Evolutionary conservation across 2,329 filamentous ascomycete genomes (phyloP), one percentile per base, ranked within the genome.

Genomic region (Fonsecaea erecta): DNA sequence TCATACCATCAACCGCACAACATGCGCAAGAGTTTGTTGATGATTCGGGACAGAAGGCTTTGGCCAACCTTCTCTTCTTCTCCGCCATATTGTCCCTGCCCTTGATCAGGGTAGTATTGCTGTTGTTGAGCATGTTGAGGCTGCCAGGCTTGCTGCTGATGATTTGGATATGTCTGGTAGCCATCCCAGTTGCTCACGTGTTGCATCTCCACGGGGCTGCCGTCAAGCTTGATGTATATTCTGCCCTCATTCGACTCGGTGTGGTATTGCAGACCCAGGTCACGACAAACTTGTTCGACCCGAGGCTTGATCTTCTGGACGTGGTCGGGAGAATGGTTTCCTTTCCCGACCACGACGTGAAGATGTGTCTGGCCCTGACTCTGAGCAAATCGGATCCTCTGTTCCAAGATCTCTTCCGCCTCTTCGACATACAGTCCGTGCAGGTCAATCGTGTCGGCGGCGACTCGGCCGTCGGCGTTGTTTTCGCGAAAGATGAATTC

Each of bases 401-500:
- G 84, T 80, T 94, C 91, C 24, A 98, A 82, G 63, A 97, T 95
- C 69, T 92, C 86, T 81, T 97, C 93, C 4, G 95, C 95, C 81
- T 98, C 95, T 76, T 97, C 92, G 65, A 97, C 93, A 74, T 90
- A 97, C 75, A 96, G 90, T 2, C 95, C 95, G 77, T 99, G 95
- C 54, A 99, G 83, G 79, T 99, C 95, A 72, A 99, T 93, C 8
- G 90, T 92, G 78, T 98, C 94, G 46, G 83, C 82, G 16, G 86
- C 84, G 9, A 96, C 90, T 67, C 90, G 87, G 18, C 87, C 91
- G 2, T 83, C 77, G 21, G 91, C 88, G 76, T 98, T 98, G 82
- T 97, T 97, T 80, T 94, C 92, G 46, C 93, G 89, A 82, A 99
- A 97, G 76, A 98, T 98, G 78, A 86, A 96, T 65, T 97, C 91